Evolutionary conservation across 352 stramenopile genomes (phyloP).

Genomic region (Pythium brachiatum): DNA sequence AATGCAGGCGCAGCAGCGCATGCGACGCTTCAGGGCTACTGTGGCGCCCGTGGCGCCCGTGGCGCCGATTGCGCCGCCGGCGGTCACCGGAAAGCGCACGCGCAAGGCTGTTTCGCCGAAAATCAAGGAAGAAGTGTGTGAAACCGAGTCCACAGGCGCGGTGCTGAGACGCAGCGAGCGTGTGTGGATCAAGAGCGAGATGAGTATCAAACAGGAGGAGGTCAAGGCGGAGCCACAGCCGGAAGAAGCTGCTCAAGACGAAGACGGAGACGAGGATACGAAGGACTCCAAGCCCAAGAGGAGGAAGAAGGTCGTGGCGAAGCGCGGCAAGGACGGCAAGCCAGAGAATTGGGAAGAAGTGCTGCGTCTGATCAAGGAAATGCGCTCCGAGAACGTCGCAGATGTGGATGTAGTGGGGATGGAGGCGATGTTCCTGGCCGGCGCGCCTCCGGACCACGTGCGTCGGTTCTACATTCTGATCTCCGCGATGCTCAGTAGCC

Average conservation of each 20-base stretch:
- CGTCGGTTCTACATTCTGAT: constrained; percentile 93
- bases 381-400: constrained; percentile 57
- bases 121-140: constrained; percentile 18
- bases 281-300: constrained; percentile 13
- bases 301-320: constrained; percentile 17
- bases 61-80: neutral
- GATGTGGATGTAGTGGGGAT: constrained; percentile 74
- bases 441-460: constrained; percentile 38
- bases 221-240: neutral
- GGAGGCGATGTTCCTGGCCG: constrained; percentile 49
- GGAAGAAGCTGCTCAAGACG: constrained; percentile 7
- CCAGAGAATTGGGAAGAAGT: constrained; percentile 58
- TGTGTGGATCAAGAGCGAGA: constrained; percentile 18
- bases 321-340: constrained; percentile 21
- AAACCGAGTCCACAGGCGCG: neutral
- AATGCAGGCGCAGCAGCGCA: constrained; percentile 31
- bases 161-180: constrained; percentile 6
- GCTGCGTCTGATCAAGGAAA: constrained; percentile 57
- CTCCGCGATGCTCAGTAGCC: constrained; percentile 95
- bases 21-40: constrained; percentile 17
- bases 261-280: constrained; percentile 7
- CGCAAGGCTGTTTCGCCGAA: neutral
- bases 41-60: constrained; percentile 6
- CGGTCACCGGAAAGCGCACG: constrained; percentile 2
- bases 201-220: constrained; percentile 27